These are phyloP conservation scores for Filobasidium floriforme DNA, from an alignment of 768 basidiomycete genomes.

Conservation along the genomic window DNA sequence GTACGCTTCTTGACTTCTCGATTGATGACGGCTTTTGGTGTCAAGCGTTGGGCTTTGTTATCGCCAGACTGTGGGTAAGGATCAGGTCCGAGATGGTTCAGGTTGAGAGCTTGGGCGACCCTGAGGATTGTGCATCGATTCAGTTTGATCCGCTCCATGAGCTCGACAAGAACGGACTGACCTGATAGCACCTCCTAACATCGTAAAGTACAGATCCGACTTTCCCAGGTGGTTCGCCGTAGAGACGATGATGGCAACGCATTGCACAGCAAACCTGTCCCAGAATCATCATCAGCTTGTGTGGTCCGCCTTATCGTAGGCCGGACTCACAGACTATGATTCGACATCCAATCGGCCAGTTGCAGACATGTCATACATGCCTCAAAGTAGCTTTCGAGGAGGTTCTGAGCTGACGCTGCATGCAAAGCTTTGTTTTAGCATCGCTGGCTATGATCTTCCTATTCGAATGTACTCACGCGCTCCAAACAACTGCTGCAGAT, in stretches of 20 bases:
- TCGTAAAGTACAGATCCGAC: conserved; percentile 29
- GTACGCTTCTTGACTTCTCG: conserved; percentile 28
- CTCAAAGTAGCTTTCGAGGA: conserved; percentile 24
- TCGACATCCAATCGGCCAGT: conserved; percentile 23
- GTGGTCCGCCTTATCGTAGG: not conserved
- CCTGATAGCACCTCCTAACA: conserved; percentile 24
- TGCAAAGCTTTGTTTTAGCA: not conserved
- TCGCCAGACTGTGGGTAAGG: conserved; percentile 8
- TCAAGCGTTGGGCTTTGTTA: not conserved
- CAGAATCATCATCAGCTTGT: too few relatives aligned
- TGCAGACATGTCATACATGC: conserved; percentile 18
- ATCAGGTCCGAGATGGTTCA: conserved; percentile 28
- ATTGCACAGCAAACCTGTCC: conserved; percentile 28
- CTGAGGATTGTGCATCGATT: not conserved
- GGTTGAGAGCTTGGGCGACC: conserved; percentile 26
- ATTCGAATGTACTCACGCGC: not conserved
- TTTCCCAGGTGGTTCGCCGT: conserved; percentile 28
- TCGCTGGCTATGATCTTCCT: too few relatives aligned
- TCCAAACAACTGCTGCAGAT: conserved; percentile 1
- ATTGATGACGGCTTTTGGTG: conserved; percentile 14
- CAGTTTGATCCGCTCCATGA: not conserved
- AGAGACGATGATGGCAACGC: conserved; percentile 24
- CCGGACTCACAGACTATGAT: conserved; percentile 7
- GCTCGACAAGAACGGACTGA: not conserved
- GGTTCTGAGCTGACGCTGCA: conserved; percentile 12